Base-by-base conservation (phyloP, 441 rosid species). In the Gossypium gossypioides region DNA sequence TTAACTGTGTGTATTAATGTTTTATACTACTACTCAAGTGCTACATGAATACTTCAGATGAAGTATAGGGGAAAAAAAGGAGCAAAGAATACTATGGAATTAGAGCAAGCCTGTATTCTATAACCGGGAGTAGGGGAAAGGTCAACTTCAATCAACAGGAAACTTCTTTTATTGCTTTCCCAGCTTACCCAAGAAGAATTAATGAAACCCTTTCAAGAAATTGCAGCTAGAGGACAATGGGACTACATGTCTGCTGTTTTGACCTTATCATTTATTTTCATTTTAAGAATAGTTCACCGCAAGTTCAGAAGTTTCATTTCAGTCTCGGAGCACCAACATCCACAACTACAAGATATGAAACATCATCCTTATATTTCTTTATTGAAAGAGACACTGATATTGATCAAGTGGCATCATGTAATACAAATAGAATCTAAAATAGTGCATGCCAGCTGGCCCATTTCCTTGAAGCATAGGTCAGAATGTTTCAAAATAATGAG, bases 241-340 rank as follows among this genome's bases (percentile, higher is more conserved):
- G 24, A 34, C 66, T 61, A 61, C 48, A 7, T 42, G 66, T 15
- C 48, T 61, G 24, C 24, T 29, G 48, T 42, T 32, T 60, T 60
- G 13, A 60, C 24, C 65, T 32, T 3, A 60, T 2, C 44, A 60
- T 60, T 60, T 29, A 15, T 60, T 60, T 61, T 61, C 48, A 61
- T 61, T 16, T 44, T 13, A 44, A n/a, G 5, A 22, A 65, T 22
- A 65, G 69, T 65, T 65, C n/a, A 44, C 37, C n/a, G 13, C 16
- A 65, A 65, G 29, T 22, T 65, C 55, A 22, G 21, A 22, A 22
- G 48, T 42, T 65, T 65, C 37, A 65, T 65, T 65, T 65, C 55
- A 44, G 37, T 24, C 55, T 44, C 21, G 2, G 37, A 22, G 56
- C 13, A 46, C 55, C 34, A 46, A 65, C 69, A 65, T 18, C 21